phyloP scores from a whole-genome alignment of 305 asterid genomes.

The Solanum hybrid region DNA sequence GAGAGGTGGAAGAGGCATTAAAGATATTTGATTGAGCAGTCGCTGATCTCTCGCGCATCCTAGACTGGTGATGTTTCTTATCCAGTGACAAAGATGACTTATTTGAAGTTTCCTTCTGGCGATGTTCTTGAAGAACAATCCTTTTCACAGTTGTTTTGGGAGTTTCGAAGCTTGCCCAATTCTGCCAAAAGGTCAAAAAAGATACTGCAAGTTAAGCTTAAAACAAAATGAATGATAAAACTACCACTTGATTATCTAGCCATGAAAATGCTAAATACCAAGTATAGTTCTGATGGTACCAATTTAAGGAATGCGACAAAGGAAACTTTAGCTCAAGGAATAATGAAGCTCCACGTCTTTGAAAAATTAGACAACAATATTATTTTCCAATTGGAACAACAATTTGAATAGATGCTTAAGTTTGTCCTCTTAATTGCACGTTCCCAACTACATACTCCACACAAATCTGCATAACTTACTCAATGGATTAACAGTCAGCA shows the following conservation, averaged over 20 bases:
- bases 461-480: not conserved
- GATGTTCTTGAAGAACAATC: constrained; percentile 45
- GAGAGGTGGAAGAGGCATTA: constrained; percentile 26
- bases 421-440: not conserved
- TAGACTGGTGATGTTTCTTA: constrained; percentile 37
- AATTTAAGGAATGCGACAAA: not conserved
- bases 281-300: not conserved
- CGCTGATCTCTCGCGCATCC: constrained; percentile 31
- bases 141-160: constrained; percentile 82
- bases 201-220: not conserved
- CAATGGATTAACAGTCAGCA: not conserved
- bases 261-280: not conserved
- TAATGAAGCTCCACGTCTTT: not conserved
- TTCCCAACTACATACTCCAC: constrained; percentile 4
- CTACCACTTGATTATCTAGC: not conserved
- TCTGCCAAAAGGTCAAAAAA: constrained; percentile 36
- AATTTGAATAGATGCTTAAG: not conserved
- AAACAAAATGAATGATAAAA: not conserved
- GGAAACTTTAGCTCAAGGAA: not conserved
- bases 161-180: constrained; percentile 62
- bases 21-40: constrained; percentile 25
- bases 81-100: constrained; percentile 34
- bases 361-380: not conserved
- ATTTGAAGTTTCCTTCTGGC: constrained; percentile 34
- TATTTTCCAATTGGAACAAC: not conserved